Evolutionary conservation across 768 basidiomycete genomes (phyloP).

Genomic region (Agrocybe praecox): DNA sequence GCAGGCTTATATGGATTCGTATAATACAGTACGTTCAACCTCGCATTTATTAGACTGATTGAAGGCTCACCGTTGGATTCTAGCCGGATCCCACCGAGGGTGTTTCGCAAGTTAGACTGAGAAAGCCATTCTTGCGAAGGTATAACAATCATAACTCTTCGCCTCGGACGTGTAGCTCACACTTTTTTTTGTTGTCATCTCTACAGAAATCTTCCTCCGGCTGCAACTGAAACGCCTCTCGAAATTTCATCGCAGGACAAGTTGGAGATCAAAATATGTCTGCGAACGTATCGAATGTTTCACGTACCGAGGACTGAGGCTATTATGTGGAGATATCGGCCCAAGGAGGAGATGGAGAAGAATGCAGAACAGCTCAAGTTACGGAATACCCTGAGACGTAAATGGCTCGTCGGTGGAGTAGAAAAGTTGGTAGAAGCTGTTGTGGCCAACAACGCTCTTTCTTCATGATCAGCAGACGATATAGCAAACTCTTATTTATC

Average conservation of each 20-base stretch:
- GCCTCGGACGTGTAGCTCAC: background rate
- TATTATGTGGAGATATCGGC: conserved; percentile 51
- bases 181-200: background rate
- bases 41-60: background rate
- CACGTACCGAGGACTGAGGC: conserved; percentile 75
- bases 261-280: conserved; percentile 84
- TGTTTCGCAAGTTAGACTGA: conserved; percentile 46
- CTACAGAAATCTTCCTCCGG: conserved; percentile 41
- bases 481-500: too few relatives aligned
- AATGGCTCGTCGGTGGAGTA: conserved; percentile 31
- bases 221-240: conserved; percentile 37
- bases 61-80: background rate
- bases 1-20: conserved; percentile 81
- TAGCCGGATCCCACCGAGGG: conserved; percentile 64
- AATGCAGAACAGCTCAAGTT: conserved; percentile 28
- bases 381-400: conserved; percentile 33
- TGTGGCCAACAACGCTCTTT: background rate
- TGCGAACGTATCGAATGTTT: conserved; percentile 81
- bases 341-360: conserved; percentile 40
- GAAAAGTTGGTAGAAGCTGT: background rate
- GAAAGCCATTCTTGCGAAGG: conserved; percentile 70
- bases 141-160: conserved; percentile 19
- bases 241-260: conserved; percentile 55
- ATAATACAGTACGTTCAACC: conserved; percentile 54
- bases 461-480: background rate